phyloP scores from a whole-genome alignment of 192 early-diverging fungal species.

The Backusella tarrabulga region DNA sequence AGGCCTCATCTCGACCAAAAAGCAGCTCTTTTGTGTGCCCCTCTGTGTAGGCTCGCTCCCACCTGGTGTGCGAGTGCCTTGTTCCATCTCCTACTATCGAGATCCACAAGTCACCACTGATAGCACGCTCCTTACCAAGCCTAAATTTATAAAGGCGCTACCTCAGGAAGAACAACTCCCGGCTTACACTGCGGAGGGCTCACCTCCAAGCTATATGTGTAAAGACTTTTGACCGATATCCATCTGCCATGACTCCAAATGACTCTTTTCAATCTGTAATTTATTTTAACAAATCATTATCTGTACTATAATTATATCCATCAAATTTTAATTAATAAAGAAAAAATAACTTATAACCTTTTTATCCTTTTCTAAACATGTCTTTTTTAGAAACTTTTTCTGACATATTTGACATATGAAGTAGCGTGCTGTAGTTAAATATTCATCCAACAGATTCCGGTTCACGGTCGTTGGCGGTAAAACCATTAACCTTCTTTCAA shows the following conservation, averaged over 20 bases:
- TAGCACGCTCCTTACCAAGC: slow-evolving; percentile 3
- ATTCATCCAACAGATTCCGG: not conserved
- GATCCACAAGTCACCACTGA: not conserved
- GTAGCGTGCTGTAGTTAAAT: not conserved
- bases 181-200: not conserved
- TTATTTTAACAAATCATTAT: too few relatives aligned
- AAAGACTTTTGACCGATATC: not conserved
- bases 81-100: not conserved
- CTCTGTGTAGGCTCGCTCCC: slow-evolving; percentile 4
- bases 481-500: not conserved
- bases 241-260: not conserved
- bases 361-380: too few relatives aligned
- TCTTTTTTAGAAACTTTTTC: too few relatives aligned
- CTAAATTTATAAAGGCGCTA: not conserved
- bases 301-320: too few relatives aligned
- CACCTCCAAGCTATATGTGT: not conserved
- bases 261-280: too few relatives aligned
- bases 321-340: too few relatives aligned
- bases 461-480: not conserved
- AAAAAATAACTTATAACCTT: too few relatives aligned
- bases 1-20: not conserved
- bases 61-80: not conserved
- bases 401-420: not conserved
- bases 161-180: slow-evolving; percentile 2
- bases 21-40: not conserved